Percentiles rank a stretch among this genome's conserved stretches.
These are phyloP conservation scores for Hemisphaericaspora xylanilytica DNA, from an alignment of 1,139 yeast species.

Conservation along the genomic window DNA sequence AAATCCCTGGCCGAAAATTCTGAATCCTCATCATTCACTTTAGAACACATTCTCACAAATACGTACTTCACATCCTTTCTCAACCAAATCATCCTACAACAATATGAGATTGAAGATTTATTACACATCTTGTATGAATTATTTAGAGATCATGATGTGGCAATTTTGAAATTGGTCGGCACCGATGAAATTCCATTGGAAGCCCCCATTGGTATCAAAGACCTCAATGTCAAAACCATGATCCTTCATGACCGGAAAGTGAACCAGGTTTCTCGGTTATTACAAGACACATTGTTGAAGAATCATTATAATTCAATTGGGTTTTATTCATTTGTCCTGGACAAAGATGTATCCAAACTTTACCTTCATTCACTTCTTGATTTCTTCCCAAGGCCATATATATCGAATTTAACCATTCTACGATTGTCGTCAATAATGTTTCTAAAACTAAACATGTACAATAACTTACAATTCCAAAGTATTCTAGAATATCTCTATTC, in stretches of 20 bases:
- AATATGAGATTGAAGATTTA: neutral
- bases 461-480: constrained; percentile 8
- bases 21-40: neutral
- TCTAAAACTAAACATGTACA: constrained; percentile 11
- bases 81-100: neutral
- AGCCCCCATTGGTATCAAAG: constrained; percentile 3
- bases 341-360: constrained; percentile 2
- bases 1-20: constrained; percentile 3
- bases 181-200: neutral
- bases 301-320: constrained; percentile 4
- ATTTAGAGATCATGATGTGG: constrained; percentile 7
- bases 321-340: constrained; percentile 5
- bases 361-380: constrained; percentile 8
- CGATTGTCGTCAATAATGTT: constrained; percentile 8
- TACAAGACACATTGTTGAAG: constrained; percentile 3
- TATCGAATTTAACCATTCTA: constrained; percentile 8
- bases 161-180: constrained; percentile 4
- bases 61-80: constrained; percentile 4
- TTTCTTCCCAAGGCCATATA: constrained; percentile 11
- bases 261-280: neutral
- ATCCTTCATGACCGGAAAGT: constrained; percentile 1
- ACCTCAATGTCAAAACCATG: constrained; percentile 9
- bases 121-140: constrained; percentile 3
- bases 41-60: constrained; percentile 7
- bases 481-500: constrained; percentile 15